Conservation (phyloP, 176 grass and related monocot genomes). For the Eleusine indica region DNA sequence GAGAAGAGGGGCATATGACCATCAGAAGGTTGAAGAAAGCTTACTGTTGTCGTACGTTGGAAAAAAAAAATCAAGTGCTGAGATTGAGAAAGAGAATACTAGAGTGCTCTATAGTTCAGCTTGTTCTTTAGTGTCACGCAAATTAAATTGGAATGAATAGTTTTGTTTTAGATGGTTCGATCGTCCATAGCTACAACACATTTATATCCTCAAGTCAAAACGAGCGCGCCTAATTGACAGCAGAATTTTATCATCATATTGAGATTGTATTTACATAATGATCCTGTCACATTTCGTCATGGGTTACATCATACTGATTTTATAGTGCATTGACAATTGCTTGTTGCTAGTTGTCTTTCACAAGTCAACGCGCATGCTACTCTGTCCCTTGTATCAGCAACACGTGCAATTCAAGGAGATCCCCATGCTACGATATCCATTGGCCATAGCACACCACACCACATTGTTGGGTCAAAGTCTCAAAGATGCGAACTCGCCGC, state of each 20-base stretch:
- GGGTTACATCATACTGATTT: neutral
- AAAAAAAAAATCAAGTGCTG: too few species aligned
- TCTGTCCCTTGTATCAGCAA: neutral
- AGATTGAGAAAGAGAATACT: too few species aligned
- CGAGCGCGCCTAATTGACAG: neutral
- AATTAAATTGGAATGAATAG: too few species aligned
- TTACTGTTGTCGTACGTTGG: too few species aligned
- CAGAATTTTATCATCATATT: neutral
- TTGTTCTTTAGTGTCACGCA: too few species aligned
- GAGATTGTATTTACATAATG: neutral
- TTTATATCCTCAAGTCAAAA: neutral
- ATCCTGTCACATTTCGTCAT: neutral
- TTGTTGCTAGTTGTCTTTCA: neutral
- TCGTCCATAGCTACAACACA: too few species aligned
- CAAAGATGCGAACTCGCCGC: neutral
- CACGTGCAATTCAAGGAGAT: neutral
- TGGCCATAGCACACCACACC: neutral
- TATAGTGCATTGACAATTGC: neutral
- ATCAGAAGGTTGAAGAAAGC: too few species aligned
- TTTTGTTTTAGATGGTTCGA: too few species aligned
- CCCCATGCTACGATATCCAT: slow-evolving; percentile 23
- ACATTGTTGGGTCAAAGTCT: slow-evolving; percentile 21
- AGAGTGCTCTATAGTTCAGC: too few species aligned
- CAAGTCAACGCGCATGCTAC: slow-evolving; percentile 31
- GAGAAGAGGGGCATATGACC: too few species aligned